Evolutionary conservation across 805 yeast genomes (phyloP).

Genomic region (Saccharomycopsis sp.): DNA sequence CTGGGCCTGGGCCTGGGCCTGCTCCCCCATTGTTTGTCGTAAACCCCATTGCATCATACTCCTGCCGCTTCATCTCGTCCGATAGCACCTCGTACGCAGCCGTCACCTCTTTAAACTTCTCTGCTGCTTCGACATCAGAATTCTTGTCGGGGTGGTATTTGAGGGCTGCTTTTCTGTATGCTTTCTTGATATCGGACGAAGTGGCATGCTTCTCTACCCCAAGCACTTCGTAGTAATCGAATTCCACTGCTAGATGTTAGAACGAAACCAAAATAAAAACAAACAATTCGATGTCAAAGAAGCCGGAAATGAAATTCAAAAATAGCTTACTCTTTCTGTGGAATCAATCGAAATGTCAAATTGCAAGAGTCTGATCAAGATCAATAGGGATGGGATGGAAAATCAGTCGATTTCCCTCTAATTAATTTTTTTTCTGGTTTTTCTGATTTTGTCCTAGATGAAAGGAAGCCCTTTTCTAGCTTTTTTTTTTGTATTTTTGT

Average conservation of each 20-base stretch:
- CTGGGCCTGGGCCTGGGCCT: conserved; percentile 25
- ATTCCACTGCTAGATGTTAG: too few relatives aligned
- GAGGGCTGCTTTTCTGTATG: conserved; percentile 78
- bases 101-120: conserved; percentile 73
- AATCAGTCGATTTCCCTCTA: too few relatives aligned
- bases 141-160: conserved; percentile 87
- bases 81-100: conserved; percentile 79
- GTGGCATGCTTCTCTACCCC: conserved; percentile 64
- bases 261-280: conserved; percentile 14
- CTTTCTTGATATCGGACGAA: conserved; percentile 64
- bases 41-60: conserved; percentile 52
- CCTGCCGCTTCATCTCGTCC: conserved; percentile 53
- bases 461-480: too few relatives aligned
- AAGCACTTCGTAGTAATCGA: conserved; percentile 47
- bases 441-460: too few relatives aligned
- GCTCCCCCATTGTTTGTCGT: conserved; percentile 30
- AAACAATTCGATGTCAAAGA: too few relatives aligned
- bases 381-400: too few relatives aligned
- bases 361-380: too few relatives aligned
- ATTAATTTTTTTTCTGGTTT: too few relatives aligned
- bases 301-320: too few relatives aligned
- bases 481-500: too few relatives aligned
- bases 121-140: conserved; percentile 54
- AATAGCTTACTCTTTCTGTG: too few relatives aligned
- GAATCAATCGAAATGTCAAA: too few relatives aligned